A percentile compares a stretch with the other conserved stretches of the same genome.
Conservation (phyloP, 2,329 filamentous ascomycete species). For the Epichloe aotearoae region DNA sequence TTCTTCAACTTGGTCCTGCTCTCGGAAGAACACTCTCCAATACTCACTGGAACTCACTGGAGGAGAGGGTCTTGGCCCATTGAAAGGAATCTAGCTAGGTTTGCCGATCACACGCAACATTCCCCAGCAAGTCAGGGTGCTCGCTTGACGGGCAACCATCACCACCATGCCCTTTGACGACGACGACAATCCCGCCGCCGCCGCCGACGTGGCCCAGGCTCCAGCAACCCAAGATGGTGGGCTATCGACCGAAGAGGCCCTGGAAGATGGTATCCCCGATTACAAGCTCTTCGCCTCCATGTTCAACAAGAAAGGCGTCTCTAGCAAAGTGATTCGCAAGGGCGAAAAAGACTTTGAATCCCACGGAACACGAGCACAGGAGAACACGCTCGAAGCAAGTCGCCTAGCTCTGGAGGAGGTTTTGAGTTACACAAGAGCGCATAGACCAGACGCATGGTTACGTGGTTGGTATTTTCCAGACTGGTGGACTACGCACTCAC, state of each 20-base stretch:
- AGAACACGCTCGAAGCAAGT: conserved; percentile 63
- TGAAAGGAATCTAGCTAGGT: neutral
- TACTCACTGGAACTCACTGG: neutral
- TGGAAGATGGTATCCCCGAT: conserved; percentile 74
- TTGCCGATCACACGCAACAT: too few species aligned
- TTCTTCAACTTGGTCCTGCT: neutral
- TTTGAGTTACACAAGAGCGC: conserved; percentile 61
- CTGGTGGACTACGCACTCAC: conserved; percentile 25
- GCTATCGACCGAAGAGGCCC: conserved; percentile 38
- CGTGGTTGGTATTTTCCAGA: conserved; percentile 65
- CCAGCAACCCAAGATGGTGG: conserved; percentile 15
- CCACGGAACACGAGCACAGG: conserved; percentile 75
- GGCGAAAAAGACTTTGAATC: conserved; percentile 97
- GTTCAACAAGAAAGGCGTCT: conserved; percentile 36
- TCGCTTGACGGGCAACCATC: neutral
- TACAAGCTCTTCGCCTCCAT: conserved; percentile 58
- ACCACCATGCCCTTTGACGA: conserved; percentile 29
- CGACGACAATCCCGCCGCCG: conserved; percentile 24
- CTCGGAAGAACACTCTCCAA: neutral
- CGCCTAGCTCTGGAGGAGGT: conserved; percentile 83
- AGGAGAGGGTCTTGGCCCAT: neutral
- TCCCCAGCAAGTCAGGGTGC: neutral
- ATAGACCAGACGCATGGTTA: conserved; percentile 51
- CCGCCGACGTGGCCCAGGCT: conserved; percentile 8
- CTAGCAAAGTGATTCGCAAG: conserved; percentile 61